Evolutionary conservation across 345 rosid genomes (phyloP).

Genomic region (Alliaria petiolata): DNA sequence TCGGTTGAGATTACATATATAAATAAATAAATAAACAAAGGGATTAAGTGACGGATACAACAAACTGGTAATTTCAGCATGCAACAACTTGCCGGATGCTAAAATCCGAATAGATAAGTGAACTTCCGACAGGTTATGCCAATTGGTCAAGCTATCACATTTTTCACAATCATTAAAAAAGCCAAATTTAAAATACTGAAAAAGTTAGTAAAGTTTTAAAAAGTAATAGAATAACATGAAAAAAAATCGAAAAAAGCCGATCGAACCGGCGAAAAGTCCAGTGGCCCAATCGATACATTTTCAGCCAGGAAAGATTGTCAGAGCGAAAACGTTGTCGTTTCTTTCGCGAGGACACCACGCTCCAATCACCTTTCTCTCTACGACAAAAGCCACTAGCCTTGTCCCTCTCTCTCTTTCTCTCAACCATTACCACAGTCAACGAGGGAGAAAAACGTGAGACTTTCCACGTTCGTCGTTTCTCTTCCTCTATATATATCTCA

Average conservation of each 20-base stretch:
- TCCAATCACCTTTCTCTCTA: conserved; percentile 12
- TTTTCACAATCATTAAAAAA: too few relatives aligned
- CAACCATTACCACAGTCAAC: conserved; percentile 25
- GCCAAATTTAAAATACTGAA: too few relatives aligned
- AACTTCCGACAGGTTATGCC: too few relatives aligned
- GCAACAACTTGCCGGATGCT: too few relatives aligned
- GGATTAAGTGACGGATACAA: too few relatives aligned
- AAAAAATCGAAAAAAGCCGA: conserved; percentile 6
- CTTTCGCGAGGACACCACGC: conserved; percentile 1
- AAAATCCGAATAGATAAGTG: not conserved
- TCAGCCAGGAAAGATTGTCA: conserved; percentile 15
- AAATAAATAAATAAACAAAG: not conserved
- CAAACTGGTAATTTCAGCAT: too few relatives aligned
- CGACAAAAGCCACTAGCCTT: not conserved
- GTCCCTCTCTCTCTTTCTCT: not conserved
- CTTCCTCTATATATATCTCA: conserved; percentile 44
- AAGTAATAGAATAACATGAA: not conserved
- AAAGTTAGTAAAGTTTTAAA: too few relatives aligned
- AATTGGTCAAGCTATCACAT: too few relatives aligned
- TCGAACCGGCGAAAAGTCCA: conserved; percentile 27
- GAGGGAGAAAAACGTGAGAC: conserved; percentile 19
- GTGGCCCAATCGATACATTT: conserved; percentile 17
- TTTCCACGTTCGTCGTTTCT: conserved; percentile 12
- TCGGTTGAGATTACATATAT: too few relatives aligned
- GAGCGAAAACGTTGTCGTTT: conserved; percentile 18